Evolutionary conservation across 805 yeast genomes (phyloP), one percentile per base, ranked within the genome.

Genomic region (Candida maris): DNA sequence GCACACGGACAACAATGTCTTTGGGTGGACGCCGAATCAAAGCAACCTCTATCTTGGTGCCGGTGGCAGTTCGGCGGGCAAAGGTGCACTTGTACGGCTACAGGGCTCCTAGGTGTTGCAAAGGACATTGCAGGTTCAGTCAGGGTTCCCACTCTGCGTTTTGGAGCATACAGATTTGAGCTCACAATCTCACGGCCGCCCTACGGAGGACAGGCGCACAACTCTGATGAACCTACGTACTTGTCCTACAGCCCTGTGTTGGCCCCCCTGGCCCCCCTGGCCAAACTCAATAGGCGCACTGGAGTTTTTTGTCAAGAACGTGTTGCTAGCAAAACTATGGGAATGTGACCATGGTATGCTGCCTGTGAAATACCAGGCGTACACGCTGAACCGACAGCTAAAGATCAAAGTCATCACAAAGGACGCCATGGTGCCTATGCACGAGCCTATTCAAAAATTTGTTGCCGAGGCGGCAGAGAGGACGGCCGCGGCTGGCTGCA

Each of bases 21-120:
- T 63, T 30, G 81, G 81, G 3, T 56, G 66, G 32, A 65, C 78
- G 3, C 54, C 64, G 42, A 77, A 77, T 48, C 69, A 80, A 0
- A 55, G 58, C 52, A 75, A 77, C 44, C 58, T 73, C 30, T 55
- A 64, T 17, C 62, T 76, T 40, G 66, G 77, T 12, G 68, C 77
- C 4, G 82, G 82, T 39, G 84, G 84, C 6, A 71, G 79, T 2
- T 71, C 79, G 4, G 77, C 79, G 14, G 84, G 84, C 30, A 83
- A 77, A 54, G 79, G 80, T 35, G 72, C 80, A 0, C 49, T 75
- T 34, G 65, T 75, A 26, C 75, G 70, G 2, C 63, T 71, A 51
- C 69, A 67, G 32, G 82, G 77, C 5, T 69, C 79, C 44, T 77
- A 26, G 85, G 82, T 4, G 58, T 75, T 28, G 82, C 82, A 6